Evolutionary conservation across 139 green algal genomes (phyloP).

Genomic region (Edaphochlamys debaryana): DNA sequence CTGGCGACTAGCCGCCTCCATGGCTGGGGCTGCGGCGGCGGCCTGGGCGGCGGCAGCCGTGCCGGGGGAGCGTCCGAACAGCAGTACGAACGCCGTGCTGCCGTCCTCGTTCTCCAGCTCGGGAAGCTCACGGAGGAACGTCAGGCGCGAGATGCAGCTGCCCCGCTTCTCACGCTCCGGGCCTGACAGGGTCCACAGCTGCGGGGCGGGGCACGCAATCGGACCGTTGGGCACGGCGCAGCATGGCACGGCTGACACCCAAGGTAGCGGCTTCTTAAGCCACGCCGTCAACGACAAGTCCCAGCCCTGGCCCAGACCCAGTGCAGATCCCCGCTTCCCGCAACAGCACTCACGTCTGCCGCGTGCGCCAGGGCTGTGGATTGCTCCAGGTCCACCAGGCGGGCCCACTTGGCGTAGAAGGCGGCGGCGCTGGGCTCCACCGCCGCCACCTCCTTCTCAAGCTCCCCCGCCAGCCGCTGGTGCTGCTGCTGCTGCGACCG

Average conservation of each 20-base stretch:
- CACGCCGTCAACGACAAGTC: no score
- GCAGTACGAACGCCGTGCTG: conserved; percentile 30
- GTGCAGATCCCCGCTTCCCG: no score
- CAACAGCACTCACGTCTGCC: conserved; percentile 45
- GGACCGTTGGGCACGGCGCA: no score
- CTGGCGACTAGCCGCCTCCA: no score
- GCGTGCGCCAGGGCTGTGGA: conserved; percentile 3
- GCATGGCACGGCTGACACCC: no score
- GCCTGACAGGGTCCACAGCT: conserved; percentile 73
- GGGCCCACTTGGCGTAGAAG: conserved; percentile 78
- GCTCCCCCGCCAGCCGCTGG: neutral
- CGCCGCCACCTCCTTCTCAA: neutral
- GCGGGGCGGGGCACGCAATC: no score
- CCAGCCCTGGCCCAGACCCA: no score
- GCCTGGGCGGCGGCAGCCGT: no score
- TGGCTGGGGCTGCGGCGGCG: no score
- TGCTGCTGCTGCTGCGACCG: neutral
- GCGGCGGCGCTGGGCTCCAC: conserved; percentile 36
- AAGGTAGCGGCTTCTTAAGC: no score
- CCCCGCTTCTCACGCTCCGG: conserved; percentile 65
- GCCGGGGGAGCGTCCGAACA: conserved; percentile 39
- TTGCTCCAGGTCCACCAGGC: conserved; percentile 82
- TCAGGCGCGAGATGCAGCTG: conserved; percentile 65
- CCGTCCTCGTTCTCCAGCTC: neutral
- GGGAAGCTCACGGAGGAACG: neutral